A percentile compares a stretch with the other conserved stretches of the same genome.
Conservation (phyloP, 192 early-diverging fungal species). For the Allomyces macrogynus region DNA sequence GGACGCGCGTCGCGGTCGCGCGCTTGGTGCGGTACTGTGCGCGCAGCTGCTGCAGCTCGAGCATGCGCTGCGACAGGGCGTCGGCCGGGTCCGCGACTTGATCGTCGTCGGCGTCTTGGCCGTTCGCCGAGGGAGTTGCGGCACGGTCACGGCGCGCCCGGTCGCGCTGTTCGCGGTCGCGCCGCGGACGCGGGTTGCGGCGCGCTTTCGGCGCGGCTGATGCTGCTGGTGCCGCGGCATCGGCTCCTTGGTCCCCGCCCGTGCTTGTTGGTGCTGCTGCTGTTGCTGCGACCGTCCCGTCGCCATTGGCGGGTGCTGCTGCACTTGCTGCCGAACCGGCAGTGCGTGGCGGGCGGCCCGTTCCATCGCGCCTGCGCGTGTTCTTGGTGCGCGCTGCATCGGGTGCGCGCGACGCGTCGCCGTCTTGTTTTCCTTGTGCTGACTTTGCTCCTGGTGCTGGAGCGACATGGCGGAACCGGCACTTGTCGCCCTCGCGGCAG, state of each 20-base stretch:
- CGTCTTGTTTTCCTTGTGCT: not conserved
- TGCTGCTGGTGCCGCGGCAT: too few species aligned
- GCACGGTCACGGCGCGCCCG: too few species aligned
- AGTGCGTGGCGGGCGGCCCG: not conserved
- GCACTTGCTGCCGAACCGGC: not conserved
- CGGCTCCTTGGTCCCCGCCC: too few species aligned
- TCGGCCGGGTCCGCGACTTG: too few species aligned
- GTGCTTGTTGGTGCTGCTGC: too few species aligned
- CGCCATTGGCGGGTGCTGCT: not conserved
- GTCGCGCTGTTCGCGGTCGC: too few species aligned
- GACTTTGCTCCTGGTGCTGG: not conserved
- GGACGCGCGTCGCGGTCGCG: not conserved
- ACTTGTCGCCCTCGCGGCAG: not conserved
- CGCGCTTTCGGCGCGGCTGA: too few species aligned
- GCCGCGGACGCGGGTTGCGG: too few species aligned
- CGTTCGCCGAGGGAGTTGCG: too few species aligned
- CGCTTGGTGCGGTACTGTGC: not conserved
- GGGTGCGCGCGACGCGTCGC: not conserved
- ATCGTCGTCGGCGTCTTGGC: too few species aligned
- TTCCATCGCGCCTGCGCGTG: not conserved
- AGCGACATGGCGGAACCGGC: not conserved
- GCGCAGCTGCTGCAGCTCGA: not conserved
- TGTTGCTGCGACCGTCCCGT: not conserved
- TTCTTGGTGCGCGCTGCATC: not conserved
- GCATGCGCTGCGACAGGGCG: too few species aligned